A percentile compares a stretch with the other conserved stretches of the same genome.
Evolutionary conservation across 1,139 yeast genomes (phyloP).

Genomic region (Casaregolazyma lundiana): DNA sequence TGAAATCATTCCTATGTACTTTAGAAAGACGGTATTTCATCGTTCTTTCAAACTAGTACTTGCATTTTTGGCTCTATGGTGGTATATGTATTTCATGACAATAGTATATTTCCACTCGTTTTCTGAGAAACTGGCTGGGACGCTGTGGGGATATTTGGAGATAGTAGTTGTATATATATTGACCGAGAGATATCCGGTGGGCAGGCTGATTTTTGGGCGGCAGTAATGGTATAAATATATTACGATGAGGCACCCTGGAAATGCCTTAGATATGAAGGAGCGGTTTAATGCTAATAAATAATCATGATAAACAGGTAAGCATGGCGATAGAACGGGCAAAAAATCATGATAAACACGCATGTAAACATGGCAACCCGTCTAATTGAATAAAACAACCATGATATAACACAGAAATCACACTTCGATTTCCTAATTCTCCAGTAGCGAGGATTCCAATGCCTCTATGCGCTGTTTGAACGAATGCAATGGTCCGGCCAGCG

Average conservation of each 20-base stretch:
- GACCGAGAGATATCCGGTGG: conserved; percentile 18
- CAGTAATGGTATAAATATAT: no score
- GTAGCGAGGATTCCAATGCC: background rate
- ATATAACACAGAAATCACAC: no score
- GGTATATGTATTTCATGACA: conserved; percentile 86
- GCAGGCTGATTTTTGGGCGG: conserved; percentile 13
- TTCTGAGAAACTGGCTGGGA: conserved; percentile 65
- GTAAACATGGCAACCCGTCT: no score
- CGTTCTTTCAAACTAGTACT: conserved; percentile 35
- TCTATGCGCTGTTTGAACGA: conserved; percentile 10
- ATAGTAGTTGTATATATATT: conserved; percentile 38
- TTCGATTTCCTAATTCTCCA: background rate
- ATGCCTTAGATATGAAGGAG: no score
- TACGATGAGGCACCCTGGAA: no score
- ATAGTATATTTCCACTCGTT: conserved; percentile 80
- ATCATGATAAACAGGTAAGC: no score
- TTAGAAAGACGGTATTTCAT: conserved; percentile 1
- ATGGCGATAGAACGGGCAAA: no score
- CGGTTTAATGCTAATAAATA: no score
- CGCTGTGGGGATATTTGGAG: conserved; percentile 54
- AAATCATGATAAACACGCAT: no score
- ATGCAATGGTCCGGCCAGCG: conserved; percentile 14
- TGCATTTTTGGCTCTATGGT: conserved; percentile 56
- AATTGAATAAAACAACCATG: no score
- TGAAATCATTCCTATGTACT: conserved; percentile 47